A percentile compares a stretch with the other conserved stretches of the same genome.
These are phyloP conservation scores for Echinosphaeria canescens DNA, from an alignment of 2,329 filamentous ascomycete species.

Conservation along the genomic window DNA sequence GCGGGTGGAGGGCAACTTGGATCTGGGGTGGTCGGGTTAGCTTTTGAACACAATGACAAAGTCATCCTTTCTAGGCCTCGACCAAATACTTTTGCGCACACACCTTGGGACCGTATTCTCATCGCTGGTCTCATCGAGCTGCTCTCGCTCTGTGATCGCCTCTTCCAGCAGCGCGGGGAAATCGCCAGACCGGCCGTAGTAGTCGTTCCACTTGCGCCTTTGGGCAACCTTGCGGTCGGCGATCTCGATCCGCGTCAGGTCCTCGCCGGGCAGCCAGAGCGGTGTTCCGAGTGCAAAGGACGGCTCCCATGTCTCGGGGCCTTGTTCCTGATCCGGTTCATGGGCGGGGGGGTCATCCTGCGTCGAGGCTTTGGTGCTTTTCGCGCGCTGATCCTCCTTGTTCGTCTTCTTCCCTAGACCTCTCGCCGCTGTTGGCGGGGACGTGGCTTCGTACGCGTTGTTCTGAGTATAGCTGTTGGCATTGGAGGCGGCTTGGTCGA, in stretches of 20 bases:
- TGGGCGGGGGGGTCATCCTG: too few species aligned
- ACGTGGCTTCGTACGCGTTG: too few species aligned
- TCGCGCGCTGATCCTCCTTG: too few species aligned
- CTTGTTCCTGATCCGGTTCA: too few species aligned
- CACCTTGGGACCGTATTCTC: conserved; percentile 6
- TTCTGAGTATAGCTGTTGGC: too few species aligned
- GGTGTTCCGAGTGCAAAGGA: conserved; percentile 12
- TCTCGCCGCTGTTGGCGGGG: too few species aligned
- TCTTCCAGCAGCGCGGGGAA: conserved; percentile 6
- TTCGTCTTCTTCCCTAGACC: too few species aligned
- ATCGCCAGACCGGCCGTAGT: conserved; percentile 4
- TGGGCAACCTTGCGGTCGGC: conserved; percentile 15
- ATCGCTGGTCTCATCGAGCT: conserved; percentile 10
- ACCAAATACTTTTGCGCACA: conserved; percentile 1
- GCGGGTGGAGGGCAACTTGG: conserved; percentile 8
- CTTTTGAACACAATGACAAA: not conserved
- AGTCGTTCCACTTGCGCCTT: conserved; percentile 6
- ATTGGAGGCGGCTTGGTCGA: too few species aligned
- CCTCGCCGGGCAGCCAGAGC: conserved; percentile 10
- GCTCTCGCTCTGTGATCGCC: conserved; percentile 6
- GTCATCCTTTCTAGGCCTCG: not conserved
- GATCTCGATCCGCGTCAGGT: conserved; percentile 13
- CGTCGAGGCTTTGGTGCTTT: too few species aligned
- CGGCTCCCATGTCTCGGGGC: too few species aligned
- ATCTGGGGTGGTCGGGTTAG: conserved; percentile 3